phyloP scores from a whole-genome alignment of 306 rosid species.

The Cucurbita ficifolia region DNA sequence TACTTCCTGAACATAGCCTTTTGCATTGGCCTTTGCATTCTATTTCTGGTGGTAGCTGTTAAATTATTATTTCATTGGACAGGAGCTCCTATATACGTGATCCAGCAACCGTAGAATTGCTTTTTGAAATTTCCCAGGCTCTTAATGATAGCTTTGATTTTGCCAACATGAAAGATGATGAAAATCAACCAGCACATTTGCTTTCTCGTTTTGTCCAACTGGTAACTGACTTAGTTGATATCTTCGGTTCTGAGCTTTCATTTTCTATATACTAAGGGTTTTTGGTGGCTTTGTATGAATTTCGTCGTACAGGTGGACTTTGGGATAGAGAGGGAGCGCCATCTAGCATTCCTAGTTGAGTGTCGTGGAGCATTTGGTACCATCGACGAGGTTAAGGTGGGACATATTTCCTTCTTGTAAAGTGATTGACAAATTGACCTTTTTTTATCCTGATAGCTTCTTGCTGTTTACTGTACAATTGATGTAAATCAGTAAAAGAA shows the following conservation, averaged over 20 bases:
- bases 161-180: conserved; percentile 48
- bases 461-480: neutral
- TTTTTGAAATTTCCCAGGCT: conserved; percentile 63
- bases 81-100: conserved; percentile 47
- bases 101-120: conserved; percentile 53
- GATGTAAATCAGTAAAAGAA: no score
- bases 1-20: neutral
- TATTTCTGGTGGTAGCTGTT: conserved; percentile 4
- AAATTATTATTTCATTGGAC: conserved; percentile 26
- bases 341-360: conserved; percentile 71
- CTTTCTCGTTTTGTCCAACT: conserved; percentile 58
- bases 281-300: neutral
- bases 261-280: neutral
- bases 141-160: conserved; percentile 54
- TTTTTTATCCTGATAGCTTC: neutral
- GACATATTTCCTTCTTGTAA: neutral
- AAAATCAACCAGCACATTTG: conserved; percentile 55
- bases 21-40: neutral
- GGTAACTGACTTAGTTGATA: conserved; percentile 32
- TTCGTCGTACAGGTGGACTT: conserved; percentile 53
- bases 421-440: neutral
- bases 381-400: conserved; percentile 62
- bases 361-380: conserved; percentile 77
- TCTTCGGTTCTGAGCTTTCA: neutral
- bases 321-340: conserved; percentile 57